Base-by-base conservation (phyloP, 2,329 filamentous ascomycete species). In the Pleurostoma richardsiae region DNA sequence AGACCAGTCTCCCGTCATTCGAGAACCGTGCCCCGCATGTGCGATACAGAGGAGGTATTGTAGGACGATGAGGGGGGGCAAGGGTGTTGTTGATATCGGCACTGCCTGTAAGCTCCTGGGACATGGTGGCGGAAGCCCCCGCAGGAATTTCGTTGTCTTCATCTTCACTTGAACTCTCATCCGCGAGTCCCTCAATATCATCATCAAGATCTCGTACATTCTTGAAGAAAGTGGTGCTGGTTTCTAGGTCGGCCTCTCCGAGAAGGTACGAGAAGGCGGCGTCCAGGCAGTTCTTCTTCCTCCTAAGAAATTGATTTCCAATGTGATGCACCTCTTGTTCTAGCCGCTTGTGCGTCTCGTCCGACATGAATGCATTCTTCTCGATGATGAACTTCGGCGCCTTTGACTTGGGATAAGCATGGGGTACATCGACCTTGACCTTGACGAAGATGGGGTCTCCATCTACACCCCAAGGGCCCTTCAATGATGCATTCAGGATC, bases 81-180 rank as follows among this genome's bases (percentile, higher is more conserved):
- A 83, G 65, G 3, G 76, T 74, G 4, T 73, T 73, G 40, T 79
- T 78, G 4, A 73, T 68, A 42, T 80, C 77, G 27, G 68, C 70
- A 49, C 75, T 80, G 6, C 73, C 71, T 40, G 71, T 73, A 27
- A 84, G 67, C 53, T 84, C 80, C 52, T 83, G 80, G 5, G 80
- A 83, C 76, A 84, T 79, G 45, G 77, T 75, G 10, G 73, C 76
- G 6, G 76, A 79, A 19, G 73, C 75, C 4, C 75, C 74, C 3
- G 73, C 61, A 1, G 73, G 72, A 8, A 78, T 76, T 28, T 76
- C 71, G 41, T 71, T 71, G 27, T 91, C 88, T 53, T 91, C 88
- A 50, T 89, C 86, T 52, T 90, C 86, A 56, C 88, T 95, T 3
- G 90, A 96, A 54, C 88, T 92, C 53, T 94, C 89, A 48, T 88